Conservation (phyloP, 768 basidiomycete species). For the Lactifluus echinatus region DNA sequence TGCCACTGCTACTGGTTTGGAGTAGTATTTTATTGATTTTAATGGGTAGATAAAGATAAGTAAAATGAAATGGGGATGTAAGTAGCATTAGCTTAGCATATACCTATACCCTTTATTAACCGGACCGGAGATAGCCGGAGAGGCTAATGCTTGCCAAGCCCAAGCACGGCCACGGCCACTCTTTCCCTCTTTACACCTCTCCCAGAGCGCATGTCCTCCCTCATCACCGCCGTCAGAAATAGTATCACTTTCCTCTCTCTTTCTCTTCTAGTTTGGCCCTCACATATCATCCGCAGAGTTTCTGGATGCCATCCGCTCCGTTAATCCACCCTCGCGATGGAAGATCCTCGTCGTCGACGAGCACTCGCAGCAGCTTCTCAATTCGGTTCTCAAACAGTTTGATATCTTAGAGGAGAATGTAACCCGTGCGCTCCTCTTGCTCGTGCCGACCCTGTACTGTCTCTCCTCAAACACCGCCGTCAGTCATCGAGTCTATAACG, state of each 20-base stretch:
- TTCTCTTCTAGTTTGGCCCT: not conserved
- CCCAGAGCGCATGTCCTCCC: constrained; percentile 33
- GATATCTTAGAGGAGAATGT: constrained; percentile 96
- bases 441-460: not conserved
- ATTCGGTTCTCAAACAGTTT: constrained; percentile 82
- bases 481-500: constrained; percentile 90
- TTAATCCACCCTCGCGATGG: constrained; percentile 83
- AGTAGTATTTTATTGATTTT: not conserved
- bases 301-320: constrained; percentile 78
- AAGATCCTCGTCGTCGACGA: constrained; percentile 98
- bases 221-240: constrained; percentile 34
- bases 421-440: constrained; percentile 55
- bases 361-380: constrained; percentile 74
- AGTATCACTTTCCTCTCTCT: constrained; percentile 25
- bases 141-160: no score
- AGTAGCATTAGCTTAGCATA: no score
- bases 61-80: no score
- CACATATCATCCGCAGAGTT: constrained; percentile 47
- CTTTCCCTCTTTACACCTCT: no score
- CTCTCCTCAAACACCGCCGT: not conserved
- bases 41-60: not conserved
- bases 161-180: no score
- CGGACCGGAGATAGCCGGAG: constrained; percentile 9
- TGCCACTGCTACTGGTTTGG: not conserved
- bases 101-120: no score